Evolutionary conservation across 345 rosid species (phyloP).

Genomic region (Citropsis articulata): DNA sequence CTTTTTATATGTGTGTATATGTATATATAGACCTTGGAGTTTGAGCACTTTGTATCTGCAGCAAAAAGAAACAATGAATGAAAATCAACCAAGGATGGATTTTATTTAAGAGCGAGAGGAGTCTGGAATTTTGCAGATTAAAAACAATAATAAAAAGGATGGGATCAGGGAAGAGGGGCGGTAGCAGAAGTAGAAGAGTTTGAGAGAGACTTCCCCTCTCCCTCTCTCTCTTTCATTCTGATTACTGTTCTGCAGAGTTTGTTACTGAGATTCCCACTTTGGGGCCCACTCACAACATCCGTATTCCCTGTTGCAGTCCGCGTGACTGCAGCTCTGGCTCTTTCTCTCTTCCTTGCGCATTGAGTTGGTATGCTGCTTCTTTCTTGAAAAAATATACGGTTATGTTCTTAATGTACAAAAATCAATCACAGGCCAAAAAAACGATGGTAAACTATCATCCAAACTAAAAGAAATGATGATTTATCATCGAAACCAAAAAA

Average conservation of each 20-base stretch:
- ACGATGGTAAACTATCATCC: neutral
- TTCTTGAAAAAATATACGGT: neutral
- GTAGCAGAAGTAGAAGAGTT: neutral
- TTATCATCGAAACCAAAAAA: neutral
- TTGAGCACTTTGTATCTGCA: neutral
- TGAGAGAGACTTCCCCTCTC: too few relatives aligned
- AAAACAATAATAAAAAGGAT: too few relatives aligned
- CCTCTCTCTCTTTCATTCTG: neutral
- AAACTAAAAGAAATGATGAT: too few relatives aligned
- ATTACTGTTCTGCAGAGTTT: neutral
- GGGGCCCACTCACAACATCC: slow-evolving; percentile 40
- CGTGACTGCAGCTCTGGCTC: neutral
- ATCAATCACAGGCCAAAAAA: neutral
- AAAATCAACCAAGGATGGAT: neutral
- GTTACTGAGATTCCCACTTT: slow-evolving; percentile 20
- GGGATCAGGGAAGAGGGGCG: neutral
- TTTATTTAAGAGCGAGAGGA: neutral
- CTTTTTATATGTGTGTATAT: too few relatives aligned
- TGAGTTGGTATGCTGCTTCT: neutral
- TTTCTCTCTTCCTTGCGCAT: neutral
- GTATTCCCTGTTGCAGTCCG: slow-evolving; percentile 3
- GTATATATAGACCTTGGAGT: too few relatives aligned
- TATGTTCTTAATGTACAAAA: neutral
- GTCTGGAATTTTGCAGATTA: neutral
- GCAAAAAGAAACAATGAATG: neutral